phyloP scores from a whole-genome alignment of 495 filamentous ascomycete genomes.

The Penicillium egyptiacum region DNA sequence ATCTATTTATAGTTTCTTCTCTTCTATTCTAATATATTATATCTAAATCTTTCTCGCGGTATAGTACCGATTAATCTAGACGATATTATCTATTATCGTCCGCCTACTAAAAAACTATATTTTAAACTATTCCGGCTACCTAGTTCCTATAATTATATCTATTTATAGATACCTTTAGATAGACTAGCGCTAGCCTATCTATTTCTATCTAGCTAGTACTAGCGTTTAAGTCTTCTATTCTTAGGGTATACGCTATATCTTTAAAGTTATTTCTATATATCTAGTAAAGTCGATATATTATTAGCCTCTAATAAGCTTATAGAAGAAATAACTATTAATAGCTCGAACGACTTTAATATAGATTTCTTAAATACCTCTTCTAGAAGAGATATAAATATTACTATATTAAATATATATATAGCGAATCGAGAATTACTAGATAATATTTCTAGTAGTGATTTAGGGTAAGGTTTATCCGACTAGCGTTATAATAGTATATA shows the following conservation, averaged over 20 bases:
- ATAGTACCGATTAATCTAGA: constrained; percentile 4
- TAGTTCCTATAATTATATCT: background rate
- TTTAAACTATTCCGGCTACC: background rate
- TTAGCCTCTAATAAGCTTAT: constrained; percentile 1
- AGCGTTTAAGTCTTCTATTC: background rate
- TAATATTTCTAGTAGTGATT: constrained; percentile 2
- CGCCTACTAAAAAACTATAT: constrained; percentile 2
- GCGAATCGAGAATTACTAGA: constrained; percentile 3
- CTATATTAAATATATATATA: constrained; percentile 1
- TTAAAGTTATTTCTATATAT: background rate
- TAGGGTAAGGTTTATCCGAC: constrained; percentile 4
- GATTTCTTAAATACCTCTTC: constrained; percentile 4
- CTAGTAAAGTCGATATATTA: background rate
- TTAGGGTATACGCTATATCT: background rate
- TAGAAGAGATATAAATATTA: background rate
- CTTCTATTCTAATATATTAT: constrained; percentile 1
- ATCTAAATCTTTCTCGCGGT: background rate
- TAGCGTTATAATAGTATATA: background rate
- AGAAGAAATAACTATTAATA: constrained; percentile 1
- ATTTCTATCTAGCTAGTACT: constrained; percentile 1
- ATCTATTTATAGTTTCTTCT: constrained; percentile 2
- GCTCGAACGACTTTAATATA: background rate
- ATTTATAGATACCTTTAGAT: constrained; percentile 1
- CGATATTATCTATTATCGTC: constrained; percentile 3
- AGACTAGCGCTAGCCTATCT: background rate